These are phyloP conservation scores for Dalechampia spathulata DNA, from an alignment of 441 rosid genomes.

Conservation along the genomic window DNA sequence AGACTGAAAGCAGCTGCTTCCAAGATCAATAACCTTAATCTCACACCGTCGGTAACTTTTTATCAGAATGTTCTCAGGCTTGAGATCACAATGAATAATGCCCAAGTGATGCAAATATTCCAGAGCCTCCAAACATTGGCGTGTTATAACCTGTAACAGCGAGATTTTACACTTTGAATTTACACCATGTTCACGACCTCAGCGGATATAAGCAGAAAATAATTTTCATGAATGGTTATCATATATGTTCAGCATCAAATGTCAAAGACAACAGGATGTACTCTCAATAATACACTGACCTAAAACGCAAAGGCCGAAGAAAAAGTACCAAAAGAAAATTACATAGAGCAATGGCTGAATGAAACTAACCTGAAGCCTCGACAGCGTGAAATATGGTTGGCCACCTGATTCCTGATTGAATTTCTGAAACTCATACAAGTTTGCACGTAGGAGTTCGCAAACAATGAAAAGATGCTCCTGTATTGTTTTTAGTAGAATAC, in stretches of 20 bases:
- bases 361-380: constrained; percentile 69
- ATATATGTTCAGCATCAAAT: background rate
- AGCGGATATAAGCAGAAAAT: too few relatives aligned
- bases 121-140: constrained; percentile 87
- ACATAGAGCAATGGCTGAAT: constrained; percentile 1
- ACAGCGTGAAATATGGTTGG: constrained; percentile 60
- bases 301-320: background rate
- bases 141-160: constrained; percentile 49
- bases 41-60: constrained; percentile 73
- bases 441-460: constrained; percentile 85
- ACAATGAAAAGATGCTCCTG: constrained; percentile 98
- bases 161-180: background rate
- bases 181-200: too few relatives aligned
- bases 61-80: constrained; percentile 83
- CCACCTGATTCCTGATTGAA: constrained; percentile 82
- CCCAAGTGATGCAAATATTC: constrained; percentile 76
- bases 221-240: background rate
- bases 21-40: constrained; percentile 88
- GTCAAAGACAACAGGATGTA: background rate
- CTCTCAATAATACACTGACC: background rate
- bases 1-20: constrained; percentile 87
- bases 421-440: constrained; percentile 84
- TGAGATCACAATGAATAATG: constrained; percentile 91
- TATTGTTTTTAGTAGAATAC: constrained; percentile 5
- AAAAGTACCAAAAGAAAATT: background rate